Evolutionary conservation across 2,329 filamentous ascomycete genomes (phyloP), one percentile per base, ranked within the genome.

Genomic region (Penicillium sp.): DNA sequence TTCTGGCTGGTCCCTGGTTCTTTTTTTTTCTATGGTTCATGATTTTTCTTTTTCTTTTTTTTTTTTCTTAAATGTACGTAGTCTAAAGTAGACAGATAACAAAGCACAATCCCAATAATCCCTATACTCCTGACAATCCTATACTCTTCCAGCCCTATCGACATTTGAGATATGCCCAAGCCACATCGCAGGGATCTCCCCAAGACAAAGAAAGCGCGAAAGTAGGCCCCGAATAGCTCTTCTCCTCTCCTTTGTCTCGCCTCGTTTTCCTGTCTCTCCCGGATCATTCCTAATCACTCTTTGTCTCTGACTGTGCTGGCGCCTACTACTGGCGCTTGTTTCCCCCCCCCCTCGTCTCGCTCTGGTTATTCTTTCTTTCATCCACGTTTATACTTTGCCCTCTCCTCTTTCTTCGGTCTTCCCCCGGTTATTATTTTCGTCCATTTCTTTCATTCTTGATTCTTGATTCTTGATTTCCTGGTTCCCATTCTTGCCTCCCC

Each of bases 371-470:
- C 20, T 32, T 45, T 50, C 45, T 44, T 52, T 58, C 31, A 39
- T 47, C 51, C 42, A 46, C 48, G 50, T 56, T 51, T 37, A 52
- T 47, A 56, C 28, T 47, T 53, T 54, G 35, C 46, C 44, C 46
- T 25, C 49, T 47, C 28, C 49, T 29, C 38, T 37, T 50, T 42
- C 27, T 46, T 53, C 47, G 6, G 27, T 18, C 6, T 29, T n/a
- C 37, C 49, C 49, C 49, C 35, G 10, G 28, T 27, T 42, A 37
- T 43, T 15, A 6, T 37, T 40, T 47, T 32, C 39, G 12, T 52
- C 35, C 7, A 15, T 39, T 52, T 31, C 48, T 55, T 48, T 45
- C 25, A 28, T 50, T 50, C 35, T 31, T 50, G 13, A 27, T 31
- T 50, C 35, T 31, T 50, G 13, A 27, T 31, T 15, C 25, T 28